Base-by-base conservation (phyloP, 169 alveolate genomes). In the Haemoproteus tartakovskyi region DNA sequence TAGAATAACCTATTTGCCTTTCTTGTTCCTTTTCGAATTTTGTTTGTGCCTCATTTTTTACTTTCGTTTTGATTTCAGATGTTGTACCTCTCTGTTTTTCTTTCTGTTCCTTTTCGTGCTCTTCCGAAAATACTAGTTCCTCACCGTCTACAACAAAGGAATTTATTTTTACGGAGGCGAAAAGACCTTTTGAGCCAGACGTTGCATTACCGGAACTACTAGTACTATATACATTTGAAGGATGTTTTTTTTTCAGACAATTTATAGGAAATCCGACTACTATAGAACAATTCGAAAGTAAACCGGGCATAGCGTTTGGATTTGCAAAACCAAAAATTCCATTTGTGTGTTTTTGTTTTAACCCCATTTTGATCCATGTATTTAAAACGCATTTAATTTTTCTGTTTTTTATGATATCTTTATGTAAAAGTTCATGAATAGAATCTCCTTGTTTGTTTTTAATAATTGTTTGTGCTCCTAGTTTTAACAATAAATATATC, bases 381-480 rank as follows among this genome's bases (percentile, higher is more conserved):
- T 74, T 74, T 74, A 74, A 56, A 9, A 74, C 12, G 24, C 37
- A 27, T 74, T 74, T 78, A 9, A 74, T 51, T 37, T 57, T 74
- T 38, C 36, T 59, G 47, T 74, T 57, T 74, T 74, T 74, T 43
- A 74, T 57, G n/a, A 56, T 14, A 27, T 46, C 41, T 29, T 43
- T 74, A 33, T 57, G 62, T 16, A 46, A 47, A 27, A 80, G 30
- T 8, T 80, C 86, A 30, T 78, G 67, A 11, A 86, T 87, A 29
- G 84, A 63, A 18, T 78, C 16, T n/a, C 88, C 91, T 18, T 63
- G 78, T 37, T 62, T 80, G 51, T 86, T 80, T 59, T 33, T 48
- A 16, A 80, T 50, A 37, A 79, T 52, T 30, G 59, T 26, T 43
- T 81, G 87, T 27, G 89, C 91, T 6, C 89, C 89, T n/a, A 87